Base-by-base conservation (phyloP, 345 rosid species). In the Gossypium mustelinum region DNA sequence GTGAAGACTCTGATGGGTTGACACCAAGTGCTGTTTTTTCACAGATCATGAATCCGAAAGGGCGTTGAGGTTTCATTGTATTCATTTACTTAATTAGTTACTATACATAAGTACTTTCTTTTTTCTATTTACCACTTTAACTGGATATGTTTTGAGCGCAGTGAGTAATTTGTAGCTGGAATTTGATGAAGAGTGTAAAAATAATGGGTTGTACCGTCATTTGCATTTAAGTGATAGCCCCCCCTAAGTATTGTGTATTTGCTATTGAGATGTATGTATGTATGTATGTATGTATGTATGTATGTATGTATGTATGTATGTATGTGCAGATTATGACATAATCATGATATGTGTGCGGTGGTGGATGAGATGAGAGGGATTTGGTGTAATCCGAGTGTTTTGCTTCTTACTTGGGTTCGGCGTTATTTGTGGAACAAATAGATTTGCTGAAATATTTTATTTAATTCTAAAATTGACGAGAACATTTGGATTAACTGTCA, bases 1-100 rank as follows among this genome's bases (percentile, higher is more conserved):
- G 98, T 16, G 97, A 90, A 82, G 99, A 89, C 87, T 93, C 99
- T 0, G 97, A 93, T 62, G 98, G 98, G 70, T 82, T 95, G 81
- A 93, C 98, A 8, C 98, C 98, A 13, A 95, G 98, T 52, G 93
- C 94, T 13, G 97, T 95, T 45, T 95, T 95, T 86, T 95, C 98
- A 13, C 99, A 95, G 82, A 93, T 95, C 85, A 95, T 95, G 99
- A 91, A 95, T 81, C 98, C 98, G 1, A 92, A 92, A 81, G 98
- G 98, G 68, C 97, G 98, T 78, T 94, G 90, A 86, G 47, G 52
- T n/a, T 34, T 34, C 41, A 1, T 34, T 34, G 41, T 34, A 34
- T 34, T 34, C 7, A 34, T 34, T 34, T 34, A 34, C 6, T 0
- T 4, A 34, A 4, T 34, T 34, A 34, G 6, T 34, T 34, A 34